phyloP scores from a whole-genome alignment of 768 basidiomycete genomes.

The Agaricus blazei region DNA sequence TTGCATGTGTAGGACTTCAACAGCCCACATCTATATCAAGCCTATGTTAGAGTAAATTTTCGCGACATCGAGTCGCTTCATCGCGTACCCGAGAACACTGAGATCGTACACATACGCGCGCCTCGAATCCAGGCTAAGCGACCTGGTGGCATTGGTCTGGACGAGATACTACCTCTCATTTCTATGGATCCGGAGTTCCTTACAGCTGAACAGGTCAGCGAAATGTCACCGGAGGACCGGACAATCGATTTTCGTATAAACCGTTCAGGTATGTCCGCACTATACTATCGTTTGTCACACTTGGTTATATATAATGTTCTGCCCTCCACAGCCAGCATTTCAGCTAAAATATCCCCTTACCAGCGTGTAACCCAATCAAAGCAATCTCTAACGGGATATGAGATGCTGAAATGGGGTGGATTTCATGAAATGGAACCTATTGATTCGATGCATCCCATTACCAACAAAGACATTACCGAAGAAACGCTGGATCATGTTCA shows the following conservation, averaged over 20 bases:
- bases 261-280: constrained; percentile 13
- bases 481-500: constrained; percentile 21
- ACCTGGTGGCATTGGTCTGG: constrained; percentile 30
- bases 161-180: constrained; percentile 25
- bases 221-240: constrained; percentile 9
- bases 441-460: constrained; percentile 15
- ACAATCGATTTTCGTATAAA: constrained; percentile 12
- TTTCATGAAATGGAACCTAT: constrained; percentile 27
- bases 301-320: too few relatives aligned
- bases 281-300: neutral
- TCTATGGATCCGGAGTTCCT: constrained; percentile 10
- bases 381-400: too few relatives aligned
- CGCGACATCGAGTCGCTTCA: constrained; percentile 34
- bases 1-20: constrained; percentile 39
- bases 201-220: constrained; percentile 7
- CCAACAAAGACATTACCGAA: constrained; percentile 19
- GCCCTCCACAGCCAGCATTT: too few relatives aligned
- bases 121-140: constrained; percentile 15
- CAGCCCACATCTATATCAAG: constrained; percentile 36
- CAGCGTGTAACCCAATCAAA: too few relatives aligned
- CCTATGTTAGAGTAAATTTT: constrained; percentile 40
- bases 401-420: constrained; percentile 34
- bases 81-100: constrained; percentile 25
- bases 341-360: too few relatives aligned
- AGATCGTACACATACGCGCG: constrained; percentile 22